Evolutionary conservation across 192 early-diverging fungal species (phyloP).

Genomic region (Backusella tuberculispora): DNA sequence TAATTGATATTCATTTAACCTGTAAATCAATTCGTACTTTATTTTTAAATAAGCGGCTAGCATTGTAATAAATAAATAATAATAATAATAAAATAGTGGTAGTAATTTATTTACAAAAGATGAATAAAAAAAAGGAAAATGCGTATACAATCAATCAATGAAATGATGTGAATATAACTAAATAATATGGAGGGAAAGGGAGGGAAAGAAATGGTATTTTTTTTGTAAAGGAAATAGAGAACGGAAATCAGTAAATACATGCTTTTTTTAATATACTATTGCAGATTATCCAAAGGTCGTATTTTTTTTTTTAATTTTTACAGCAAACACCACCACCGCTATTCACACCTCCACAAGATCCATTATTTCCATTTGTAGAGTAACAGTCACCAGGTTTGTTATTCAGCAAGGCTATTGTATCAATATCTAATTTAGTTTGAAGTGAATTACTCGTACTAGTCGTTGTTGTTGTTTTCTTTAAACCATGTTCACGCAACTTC

Average conservation of each 20-base stretch:
- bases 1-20: slow-evolving; percentile 1
- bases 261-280: background rate
- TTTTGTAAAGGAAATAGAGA: too few species aligned
- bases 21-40: background rate
- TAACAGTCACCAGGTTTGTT: background rate
- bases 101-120: background rate
- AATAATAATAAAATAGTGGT: background rate
- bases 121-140: background rate
- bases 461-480: too few species aligned
- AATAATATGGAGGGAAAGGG: too few species aligned
- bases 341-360: background rate
- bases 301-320: background rate
- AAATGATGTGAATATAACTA: background rate
- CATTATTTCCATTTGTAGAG: background rate
- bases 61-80: background rate
- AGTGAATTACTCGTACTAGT: background rate
- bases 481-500: too few species aligned
- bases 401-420: too few species aligned
- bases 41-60: background rate
- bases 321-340: background rate
- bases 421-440: background rate
- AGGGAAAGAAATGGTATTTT: too few species aligned
- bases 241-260: too few species aligned
- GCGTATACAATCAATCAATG: background rate
- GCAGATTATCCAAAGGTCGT: background rate